Base-by-base conservation (phyloP, 768 basidiomycete genomes). In the Chiua virens region DNA sequence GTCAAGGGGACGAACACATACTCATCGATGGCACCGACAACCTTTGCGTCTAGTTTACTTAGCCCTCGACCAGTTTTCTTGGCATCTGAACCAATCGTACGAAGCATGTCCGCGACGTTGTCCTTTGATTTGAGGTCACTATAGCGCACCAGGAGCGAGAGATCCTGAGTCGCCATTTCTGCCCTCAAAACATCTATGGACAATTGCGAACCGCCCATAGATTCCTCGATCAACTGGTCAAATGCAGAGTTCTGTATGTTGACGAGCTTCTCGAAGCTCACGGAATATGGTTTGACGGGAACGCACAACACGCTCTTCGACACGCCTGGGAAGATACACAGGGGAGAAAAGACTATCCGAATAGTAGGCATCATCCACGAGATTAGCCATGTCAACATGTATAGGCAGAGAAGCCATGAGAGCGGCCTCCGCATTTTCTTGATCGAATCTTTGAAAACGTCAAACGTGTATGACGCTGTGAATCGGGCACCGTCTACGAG, bases 1-100 rank as follows among this genome's bases (percentile, higher is more conserved):
- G 20, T 9, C 48, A 36, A 36, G 1, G 21, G 0, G 8, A 1
- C 15, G 11, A n/a, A 27, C 1, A 68, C 83, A 62, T 49, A 88
- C 89, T 71, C 81, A 54, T 92, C 89, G 2, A 91, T 84, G 0
- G 87, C 80, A 30, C 87, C 86, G 32, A 80, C 77, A n/a, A 90
- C 79, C 60, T 77, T 86, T 4, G 89, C 72, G 32, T 79, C 78
- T 37, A 92, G 71, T 60, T 71, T 82, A 58, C 83, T 81, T 49
- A 92, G 63, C 27, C 81, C 79, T 28, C 79, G 70, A 3, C 81
- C 81, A 1, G 83, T 75, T 52, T 70, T 77, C 68, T 79, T 82
- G 1, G 89, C 86, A 56, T 85, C 82, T 8, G 68, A 64, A 3
- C 82, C 78, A 60, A 91, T 88, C 4, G 72, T 75, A 14, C 53